phyloP scores from a whole-genome alignment of 805 yeast species.

The Monosporozyma siamensis region DNA sequence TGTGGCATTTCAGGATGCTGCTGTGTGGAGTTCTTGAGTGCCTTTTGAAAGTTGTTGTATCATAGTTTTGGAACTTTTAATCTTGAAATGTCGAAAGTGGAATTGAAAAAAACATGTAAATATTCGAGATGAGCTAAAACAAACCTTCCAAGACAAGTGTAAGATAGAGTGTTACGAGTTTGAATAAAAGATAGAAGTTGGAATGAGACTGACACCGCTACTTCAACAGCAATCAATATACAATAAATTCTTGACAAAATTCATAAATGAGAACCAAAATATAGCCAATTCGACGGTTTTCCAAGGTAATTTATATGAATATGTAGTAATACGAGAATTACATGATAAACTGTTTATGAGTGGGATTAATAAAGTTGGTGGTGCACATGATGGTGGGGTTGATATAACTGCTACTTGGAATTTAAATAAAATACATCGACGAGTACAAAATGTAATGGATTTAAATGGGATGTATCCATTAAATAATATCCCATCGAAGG shows the following conservation, averaged over 20 bases:
- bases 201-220: background rate
- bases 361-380: constrained; percentile 22
- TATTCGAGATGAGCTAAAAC: background rate
- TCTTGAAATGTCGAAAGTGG: no score
- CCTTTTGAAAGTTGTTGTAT: no score
- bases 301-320: constrained; percentile 29
- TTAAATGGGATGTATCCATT: constrained; percentile 6
- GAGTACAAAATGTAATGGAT: background rate
- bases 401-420: constrained; percentile 27
- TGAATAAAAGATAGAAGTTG: no score
- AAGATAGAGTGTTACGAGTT: no score
- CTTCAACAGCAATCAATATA: background rate
- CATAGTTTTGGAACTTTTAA: no score
- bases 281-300: constrained; percentile 25
- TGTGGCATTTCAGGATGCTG: no score
- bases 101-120: no score
- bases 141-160: no score
- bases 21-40: no score
- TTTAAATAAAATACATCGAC: constrained; percentile 7
- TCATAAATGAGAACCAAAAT: constrained; percentile 14
- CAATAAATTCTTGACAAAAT: background rate
- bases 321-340: constrained; percentile 26
- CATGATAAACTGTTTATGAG: constrained; percentile 19
- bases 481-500: constrained; percentile 12
- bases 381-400: constrained; percentile 29